These are phyloP conservation scores for Protomyces macrosporus DNA, from an alignment of 1,139 yeast species.

Conservation along the genomic window DNA sequence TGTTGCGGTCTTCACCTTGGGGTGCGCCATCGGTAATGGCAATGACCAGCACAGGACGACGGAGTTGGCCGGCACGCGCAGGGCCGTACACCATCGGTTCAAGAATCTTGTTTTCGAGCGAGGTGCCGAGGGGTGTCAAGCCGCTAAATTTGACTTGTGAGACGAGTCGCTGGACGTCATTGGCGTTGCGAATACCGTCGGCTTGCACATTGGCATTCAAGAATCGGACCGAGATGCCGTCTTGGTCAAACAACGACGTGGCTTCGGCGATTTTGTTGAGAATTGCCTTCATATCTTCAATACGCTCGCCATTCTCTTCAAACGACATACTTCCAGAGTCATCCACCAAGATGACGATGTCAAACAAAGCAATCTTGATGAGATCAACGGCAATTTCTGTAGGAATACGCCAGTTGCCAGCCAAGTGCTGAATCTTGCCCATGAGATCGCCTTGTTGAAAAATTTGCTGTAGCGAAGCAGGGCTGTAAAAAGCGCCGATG, in stretches of 20 bases:
- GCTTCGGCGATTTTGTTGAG: constrained; percentile 38
- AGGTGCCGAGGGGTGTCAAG: constrained; percentile 39
- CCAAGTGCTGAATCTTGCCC: constrained; percentile 34
- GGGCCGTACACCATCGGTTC: constrained; percentile 38
- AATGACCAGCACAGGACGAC: constrained; percentile 38
- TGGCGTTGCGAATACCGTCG: constrained; percentile 35
- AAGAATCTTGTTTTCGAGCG: constrained; percentile 36
- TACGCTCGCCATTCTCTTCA: constrained; percentile 41
- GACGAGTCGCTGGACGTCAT: constrained; percentile 36
- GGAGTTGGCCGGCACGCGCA: constrained; percentile 34
- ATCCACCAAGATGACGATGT: constrained; percentile 38
- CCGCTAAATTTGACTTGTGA: constrained; percentile 37
- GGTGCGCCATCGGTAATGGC: constrained; percentile 40
- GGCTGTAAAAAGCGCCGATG: constrained; percentile 37
- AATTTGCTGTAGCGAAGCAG: constrained; percentile 37
- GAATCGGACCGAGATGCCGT: constrained; percentile 39
- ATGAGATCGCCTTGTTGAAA: constrained; percentile 34
- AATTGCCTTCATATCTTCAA: constrained; percentile 39
- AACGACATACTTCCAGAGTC: constrained; percentile 41
- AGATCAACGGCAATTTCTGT: constrained; percentile 38
- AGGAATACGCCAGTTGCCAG: constrained; percentile 37
- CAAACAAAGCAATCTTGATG: constrained; percentile 38
- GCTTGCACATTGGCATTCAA: constrained; percentile 37
- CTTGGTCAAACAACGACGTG: constrained; percentile 38
- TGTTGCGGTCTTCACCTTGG: constrained; percentile 37